Evolutionary conservation across 2,329 filamentous ascomycete species (phyloP).

Genomic region (Penicillium sp.): DNA sequence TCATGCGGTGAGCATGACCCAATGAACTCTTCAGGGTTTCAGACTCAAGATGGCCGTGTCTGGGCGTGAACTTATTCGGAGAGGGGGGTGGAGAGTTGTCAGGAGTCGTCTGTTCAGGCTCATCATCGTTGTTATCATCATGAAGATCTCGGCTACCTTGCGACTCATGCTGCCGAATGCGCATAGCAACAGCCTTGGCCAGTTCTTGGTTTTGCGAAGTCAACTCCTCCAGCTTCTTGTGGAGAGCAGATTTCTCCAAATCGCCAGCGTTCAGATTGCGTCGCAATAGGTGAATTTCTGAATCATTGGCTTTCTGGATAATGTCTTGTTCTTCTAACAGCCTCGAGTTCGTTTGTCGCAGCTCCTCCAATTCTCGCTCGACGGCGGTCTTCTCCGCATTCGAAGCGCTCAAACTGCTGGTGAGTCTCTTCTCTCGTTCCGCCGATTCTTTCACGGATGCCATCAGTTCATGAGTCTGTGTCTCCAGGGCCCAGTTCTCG

Average conservation of each 20-base stretch:
- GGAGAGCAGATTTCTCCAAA: slow-evolving; percentile 73
- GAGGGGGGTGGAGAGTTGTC: slow-evolving; percentile 90
- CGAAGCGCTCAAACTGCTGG: slow-evolving; percentile 67
- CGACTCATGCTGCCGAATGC: slow-evolving; percentile 67
- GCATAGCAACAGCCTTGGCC: slow-evolving; percentile 76
- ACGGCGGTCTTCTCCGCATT: slow-evolving; percentile 73
- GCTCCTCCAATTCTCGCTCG: slow-evolving; percentile 87
- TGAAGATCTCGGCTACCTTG: slow-evolving; percentile 61
- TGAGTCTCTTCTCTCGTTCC: slow-evolving; percentile 81
- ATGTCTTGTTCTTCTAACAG: slow-evolving; percentile 77
- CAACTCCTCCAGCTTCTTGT: slow-evolving; percentile 85
- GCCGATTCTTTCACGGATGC: slow-evolving; percentile 71
- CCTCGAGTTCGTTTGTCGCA: slow-evolving; percentile 76
- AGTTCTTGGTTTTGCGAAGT: slow-evolving; percentile 88
- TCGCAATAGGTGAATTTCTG: slow-evolving; percentile 81
- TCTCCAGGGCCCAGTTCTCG: slow-evolving; percentile 97
- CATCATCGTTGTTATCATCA: slow-evolving; percentile 65
- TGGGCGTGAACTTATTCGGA: slow-evolving; percentile 85
- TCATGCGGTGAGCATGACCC: slow-evolving; percentile 92
- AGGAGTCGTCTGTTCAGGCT: slow-evolving; percentile 70
- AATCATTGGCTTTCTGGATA: slow-evolving; percentile 79
- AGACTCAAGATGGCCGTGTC: slow-evolving; percentile 88
- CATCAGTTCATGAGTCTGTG: slow-evolving; percentile 81
- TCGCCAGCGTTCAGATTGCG: slow-evolving; percentile 78
- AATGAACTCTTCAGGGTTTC: slow-evolving; percentile 95